Evolutionary conservation across 768 basidiomycete species (phyloP).

Genomic region (Tulasnella sp.): DNA sequence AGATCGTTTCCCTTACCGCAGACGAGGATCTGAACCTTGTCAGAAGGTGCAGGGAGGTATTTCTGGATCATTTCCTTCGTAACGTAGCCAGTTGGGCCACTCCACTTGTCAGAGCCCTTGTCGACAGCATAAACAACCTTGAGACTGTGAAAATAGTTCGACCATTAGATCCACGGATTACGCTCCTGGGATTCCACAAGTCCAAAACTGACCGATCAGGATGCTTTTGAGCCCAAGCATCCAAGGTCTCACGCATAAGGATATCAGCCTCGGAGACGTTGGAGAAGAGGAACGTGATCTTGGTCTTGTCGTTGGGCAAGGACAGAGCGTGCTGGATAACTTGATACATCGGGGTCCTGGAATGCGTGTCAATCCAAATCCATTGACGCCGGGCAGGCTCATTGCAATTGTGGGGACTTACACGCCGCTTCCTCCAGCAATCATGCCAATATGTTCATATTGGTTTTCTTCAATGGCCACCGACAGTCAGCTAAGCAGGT

Average conservation of each 20-base stretch:
- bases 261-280: conserved; percentile 91
- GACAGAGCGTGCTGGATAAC: conserved; percentile 66
- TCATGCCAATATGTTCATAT: conserved; percentile 79
- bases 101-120: conserved; percentile 67
- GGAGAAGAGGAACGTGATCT: conserved; percentile 87
- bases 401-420: conserved; percentile 38
- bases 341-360: conserved; percentile 82
- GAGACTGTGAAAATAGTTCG: conserved; percentile 46
- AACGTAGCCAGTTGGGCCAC: conserved; percentile 70
- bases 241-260: conserved; percentile 74
- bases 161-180: not conserved
- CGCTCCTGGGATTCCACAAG: not conserved
- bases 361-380: not conserved
- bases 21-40: conserved; percentile 84
- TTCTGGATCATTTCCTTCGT: conserved; percentile 66
- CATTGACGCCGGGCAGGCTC: not conserved
- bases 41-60: conserved; percentile 60
- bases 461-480: conserved; percentile 56
- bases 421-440: conserved; percentile 95
- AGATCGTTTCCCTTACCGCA: too few relatives aligned
- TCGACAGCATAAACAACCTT: conserved; percentile 85
- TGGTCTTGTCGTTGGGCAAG: conserved; percentile 80
- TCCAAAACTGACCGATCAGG: conserved; percentile 40
- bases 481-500: not conserved
- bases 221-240: conserved; percentile 61